Base-by-base conservation (phyloP, 2,329 filamentous ascomycete species). In the Neocatenulostroma microsporum region DNA sequence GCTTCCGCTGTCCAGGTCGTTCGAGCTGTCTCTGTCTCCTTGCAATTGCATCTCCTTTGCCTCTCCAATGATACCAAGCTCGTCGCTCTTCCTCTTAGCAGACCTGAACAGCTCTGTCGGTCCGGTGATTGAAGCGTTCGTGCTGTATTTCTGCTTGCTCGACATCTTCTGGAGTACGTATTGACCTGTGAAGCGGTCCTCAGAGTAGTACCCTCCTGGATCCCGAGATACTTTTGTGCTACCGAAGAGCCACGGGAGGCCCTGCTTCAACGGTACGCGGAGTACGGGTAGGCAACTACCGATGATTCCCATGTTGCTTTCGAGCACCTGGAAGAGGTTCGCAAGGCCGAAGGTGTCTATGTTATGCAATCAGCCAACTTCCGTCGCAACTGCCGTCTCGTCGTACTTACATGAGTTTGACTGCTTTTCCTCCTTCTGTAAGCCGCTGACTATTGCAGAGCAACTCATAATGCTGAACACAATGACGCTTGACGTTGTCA, bases 271-370 rank as follows among this genome's bases (percentile, higher is more conserved):
- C 9, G 31, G 31, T 8, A n/a, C 7, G 10, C 31, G 19, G 2
- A 34, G 10, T 12, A 34, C 14, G n/a, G 31, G 31, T 3, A 34
- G 21, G 31, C 31, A 34, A 17, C 19, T 21, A 11, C 31, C 18
- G 31, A 34, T 34, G 31, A 34, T 34, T 12, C 31, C 21, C 12
- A 34, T 18, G 31, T 34, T 34, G 19, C 19, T 24, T 17, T 34
- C 31, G n/a, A 34, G 6, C 10, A 34, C 31, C 21, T 34, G 31
- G 15, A 34, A 34, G 18, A 34, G 31, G 31, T 34, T 34, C 2
- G 31, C 31, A 2, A 34, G 31, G 2, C 10, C 31, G 15, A 34
- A 34, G 20, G 19, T 34, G 10, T n/a, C 31, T 34, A 13, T 13
- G 18, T 14, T 12, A 31, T 11, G 9, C 10, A 18, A n/a, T n/a